Evolutionary conservation across 2,329 filamentous ascomycete genomes (phyloP).

Genomic region (Cordyceps javanica): DNA sequence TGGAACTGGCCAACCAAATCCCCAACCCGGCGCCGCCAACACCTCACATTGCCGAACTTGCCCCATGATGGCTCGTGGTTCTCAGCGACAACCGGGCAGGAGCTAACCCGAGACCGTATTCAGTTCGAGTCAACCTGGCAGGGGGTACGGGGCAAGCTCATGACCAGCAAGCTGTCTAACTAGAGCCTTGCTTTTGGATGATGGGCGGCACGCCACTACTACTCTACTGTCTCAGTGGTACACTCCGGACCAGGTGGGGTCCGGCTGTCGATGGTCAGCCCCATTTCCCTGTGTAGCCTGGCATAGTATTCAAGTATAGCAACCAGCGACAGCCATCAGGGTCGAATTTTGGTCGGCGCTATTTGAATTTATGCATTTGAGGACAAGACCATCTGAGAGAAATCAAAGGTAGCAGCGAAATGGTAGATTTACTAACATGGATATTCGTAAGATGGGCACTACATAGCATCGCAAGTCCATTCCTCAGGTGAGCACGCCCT

Average conservation of each 20-base stretch:
- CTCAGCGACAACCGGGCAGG: not conserved
- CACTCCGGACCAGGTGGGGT: not conserved
- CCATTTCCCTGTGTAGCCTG: not conserved
- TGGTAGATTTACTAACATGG: not conserved
- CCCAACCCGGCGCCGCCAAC: not conserved
- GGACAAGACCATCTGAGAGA: too few species aligned
- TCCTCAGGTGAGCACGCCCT: too few species aligned
- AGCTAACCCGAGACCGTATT: constrained; percentile 2
- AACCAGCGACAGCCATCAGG: not conserved
- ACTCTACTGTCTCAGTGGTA: not conserved
- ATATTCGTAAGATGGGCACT: not conserved
- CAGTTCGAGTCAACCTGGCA: not conserved
- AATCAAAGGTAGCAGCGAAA: not conserved
- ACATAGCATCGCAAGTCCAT: not conserved
- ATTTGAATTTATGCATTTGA: too few species aligned
- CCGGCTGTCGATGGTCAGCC: not conserved
- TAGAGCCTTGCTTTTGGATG: not conserved
- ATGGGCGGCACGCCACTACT: not conserved
- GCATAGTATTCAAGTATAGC: not conserved
- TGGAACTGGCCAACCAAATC: not conserved
- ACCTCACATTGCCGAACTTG: not conserved
- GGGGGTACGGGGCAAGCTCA: not conserved
- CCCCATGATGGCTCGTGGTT: not conserved
- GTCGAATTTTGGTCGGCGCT: not conserved
- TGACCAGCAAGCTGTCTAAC: not conserved